phyloP scores from a whole-genome alignment of 139 green algal genomes.

The Spirogloea muscicola region DNA sequence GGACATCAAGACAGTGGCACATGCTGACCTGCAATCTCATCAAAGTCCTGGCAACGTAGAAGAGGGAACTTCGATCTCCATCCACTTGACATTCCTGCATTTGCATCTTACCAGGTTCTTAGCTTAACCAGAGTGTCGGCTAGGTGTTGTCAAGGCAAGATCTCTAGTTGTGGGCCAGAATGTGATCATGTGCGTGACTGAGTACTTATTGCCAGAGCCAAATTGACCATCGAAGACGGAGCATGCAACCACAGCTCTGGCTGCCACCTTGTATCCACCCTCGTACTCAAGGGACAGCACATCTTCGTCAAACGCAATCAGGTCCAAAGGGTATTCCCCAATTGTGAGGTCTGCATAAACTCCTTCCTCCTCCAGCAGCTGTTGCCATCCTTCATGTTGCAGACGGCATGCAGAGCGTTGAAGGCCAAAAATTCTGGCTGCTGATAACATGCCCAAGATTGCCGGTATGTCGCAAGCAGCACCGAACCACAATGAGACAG shows the following conservation, averaged over 20 bases:
- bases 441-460: conserved; percentile 1
- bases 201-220: no score
- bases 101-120: no score
- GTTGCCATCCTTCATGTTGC: no score
- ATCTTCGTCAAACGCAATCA: conserved; percentile 84
- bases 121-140: no score
- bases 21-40: conserved; percentile 63
- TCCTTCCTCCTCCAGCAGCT: conserved; percentile 75
- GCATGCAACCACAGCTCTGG: no score
- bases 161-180: no score
- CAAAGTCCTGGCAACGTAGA: conserved; percentile 66
- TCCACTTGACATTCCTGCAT: conserved; percentile 61
- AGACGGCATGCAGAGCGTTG: not conserved
- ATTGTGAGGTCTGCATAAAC: conserved; percentile 65
- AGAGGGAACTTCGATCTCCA: conserved; percentile 67
- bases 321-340: conserved; percentile 67
- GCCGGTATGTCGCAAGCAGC: not conserved
- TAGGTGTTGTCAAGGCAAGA: no score
- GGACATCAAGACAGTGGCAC: no score
- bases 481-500: no score
- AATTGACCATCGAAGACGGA: no score
- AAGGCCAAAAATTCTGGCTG: not conserved
- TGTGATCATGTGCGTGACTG: no score
- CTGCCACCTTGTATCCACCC: conserved; percentile 33
- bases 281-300: conserved; percentile 81